phyloP scores from a whole-genome alignment of 345 rosid genomes.

The Camelina sativa region DNA sequence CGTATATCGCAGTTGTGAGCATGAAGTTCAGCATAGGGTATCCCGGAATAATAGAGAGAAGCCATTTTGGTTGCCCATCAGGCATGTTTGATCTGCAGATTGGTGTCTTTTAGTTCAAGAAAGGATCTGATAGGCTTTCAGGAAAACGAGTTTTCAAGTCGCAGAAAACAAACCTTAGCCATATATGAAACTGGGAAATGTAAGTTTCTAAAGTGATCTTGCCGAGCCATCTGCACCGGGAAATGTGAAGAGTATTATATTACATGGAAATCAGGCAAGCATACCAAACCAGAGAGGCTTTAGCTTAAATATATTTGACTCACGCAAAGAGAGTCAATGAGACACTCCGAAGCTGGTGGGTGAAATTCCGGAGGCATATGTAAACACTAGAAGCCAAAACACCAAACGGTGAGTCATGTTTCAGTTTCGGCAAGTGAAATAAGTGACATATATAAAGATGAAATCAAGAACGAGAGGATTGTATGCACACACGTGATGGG shows the following conservation, averaged over 20 bases:
- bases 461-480: background rate
- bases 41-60: constrained; percentile 84
- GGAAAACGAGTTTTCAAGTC: constrained; percentile 13
- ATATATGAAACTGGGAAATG: constrained; percentile 95
- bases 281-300: background rate
- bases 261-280: constrained; percentile 26
- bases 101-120: constrained; percentile 1
- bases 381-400: constrained; percentile 63
- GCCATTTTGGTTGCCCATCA: constrained; percentile 99
- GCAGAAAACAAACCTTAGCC: constrained; percentile 78
- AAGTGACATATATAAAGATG: constrained; percentile 1
- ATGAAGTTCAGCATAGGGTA: constrained; percentile 92
- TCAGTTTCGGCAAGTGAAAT: constrained; percentile 1
- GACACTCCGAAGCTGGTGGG: constrained; percentile 75
- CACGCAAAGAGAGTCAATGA: constrained; percentile 89
- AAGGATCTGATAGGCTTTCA: background rate
- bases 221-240: constrained; percentile 80
- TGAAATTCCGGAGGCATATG: constrained; percentile 87
- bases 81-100: constrained; percentile 73
- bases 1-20: constrained; percentile 88
- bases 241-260: constrained; percentile 17
- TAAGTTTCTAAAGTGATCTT: constrained; percentile 93
- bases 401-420: constrained; percentile 36
- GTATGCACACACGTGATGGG: constrained; percentile 84
- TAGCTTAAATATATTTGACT: constrained; percentile 39